Percentiles rank a stretch among this genome's conserved stretches.
These are phyloP conservation scores for Miscanthus lutarioriparius DNA, from an alignment of 176 grass and related monocot genomes.

Conservation along the genomic window DNA sequence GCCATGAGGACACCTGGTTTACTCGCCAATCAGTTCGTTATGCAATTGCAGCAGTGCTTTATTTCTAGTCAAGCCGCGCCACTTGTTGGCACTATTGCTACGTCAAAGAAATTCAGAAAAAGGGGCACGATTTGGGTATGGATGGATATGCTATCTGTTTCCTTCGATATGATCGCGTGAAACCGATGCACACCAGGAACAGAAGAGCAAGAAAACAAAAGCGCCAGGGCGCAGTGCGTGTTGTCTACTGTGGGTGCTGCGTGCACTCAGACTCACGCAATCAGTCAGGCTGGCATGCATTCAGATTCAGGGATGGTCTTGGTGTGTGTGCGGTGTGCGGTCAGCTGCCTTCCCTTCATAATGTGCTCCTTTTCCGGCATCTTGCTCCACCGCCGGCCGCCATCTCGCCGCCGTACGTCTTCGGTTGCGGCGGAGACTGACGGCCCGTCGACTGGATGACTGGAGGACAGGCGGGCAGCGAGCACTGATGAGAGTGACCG, in stretches of 20 bases:
- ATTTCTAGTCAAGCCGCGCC: conserved; percentile 7
- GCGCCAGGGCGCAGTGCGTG: background rate
- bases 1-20: background rate
- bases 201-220: background rate
- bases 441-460: background rate
- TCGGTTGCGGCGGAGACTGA: background rate
- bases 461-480: background rate
- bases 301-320: background rate
- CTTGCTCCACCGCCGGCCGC: background rate
- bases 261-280: conserved; percentile 13
- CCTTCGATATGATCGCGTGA: background rate
- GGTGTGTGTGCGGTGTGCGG: too few relatives aligned
- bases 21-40: background rate
- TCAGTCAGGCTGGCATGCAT: background rate
- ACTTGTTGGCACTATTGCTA: background rate
- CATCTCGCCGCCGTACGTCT: background rate
- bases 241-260: conserved; percentile 1
- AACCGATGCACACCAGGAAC: background rate
- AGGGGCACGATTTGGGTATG: background rate
- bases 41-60: background rate
- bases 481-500: conserved; percentile 21
- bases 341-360: too few relatives aligned
- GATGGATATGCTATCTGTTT: conserved; percentile 23
- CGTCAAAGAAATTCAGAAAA: background rate
- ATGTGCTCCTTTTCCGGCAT: background rate